phyloP scores from a whole-genome alignment of 2,329 filamentous ascomycete species.

The Cladophialophora psammophila region DNA sequence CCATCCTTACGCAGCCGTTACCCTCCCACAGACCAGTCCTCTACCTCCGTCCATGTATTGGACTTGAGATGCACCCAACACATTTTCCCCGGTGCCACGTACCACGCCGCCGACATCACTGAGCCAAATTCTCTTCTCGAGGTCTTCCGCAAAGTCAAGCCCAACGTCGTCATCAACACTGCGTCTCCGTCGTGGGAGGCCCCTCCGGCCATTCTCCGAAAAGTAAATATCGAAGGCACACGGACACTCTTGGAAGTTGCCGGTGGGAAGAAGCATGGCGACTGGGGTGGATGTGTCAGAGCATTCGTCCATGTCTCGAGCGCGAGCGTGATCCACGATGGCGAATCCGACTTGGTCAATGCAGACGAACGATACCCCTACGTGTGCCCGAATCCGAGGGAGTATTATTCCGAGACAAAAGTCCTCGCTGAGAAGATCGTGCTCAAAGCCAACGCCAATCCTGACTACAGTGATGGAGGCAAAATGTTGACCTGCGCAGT shows the following conservation, averaged over 20 bases:
- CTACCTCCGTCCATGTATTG: constrained; percentile 68
- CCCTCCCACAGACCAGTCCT: constrained; percentile 52
- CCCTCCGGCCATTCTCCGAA: constrained; percentile 70
- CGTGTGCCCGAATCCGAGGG: constrained; percentile 71
- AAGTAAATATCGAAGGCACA: constrained; percentile 90
- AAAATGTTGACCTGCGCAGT: constrained; percentile 79
- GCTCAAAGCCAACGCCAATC: constrained; percentile 72
- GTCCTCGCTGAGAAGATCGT: constrained; percentile 82
- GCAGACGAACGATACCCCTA: constrained; percentile 84
- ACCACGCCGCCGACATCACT: constrained; percentile 81
- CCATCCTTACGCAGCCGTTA: constrained; percentile 50
- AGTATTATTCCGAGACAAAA: constrained; percentile 93
- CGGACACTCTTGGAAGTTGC: constrained; percentile 71
- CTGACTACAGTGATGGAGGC: constrained; percentile 49
- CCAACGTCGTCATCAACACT: constrained; percentile 89
- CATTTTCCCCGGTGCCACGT: constrained; percentile 67
- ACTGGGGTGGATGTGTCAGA: constrained; percentile 68
- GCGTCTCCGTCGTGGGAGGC: constrained; percentile 71
- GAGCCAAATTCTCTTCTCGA: constrained; percentile 66
- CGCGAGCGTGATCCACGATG: constrained; percentile 85
- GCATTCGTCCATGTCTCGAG: constrained; percentile 91
- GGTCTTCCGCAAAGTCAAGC: constrained; percentile 71
- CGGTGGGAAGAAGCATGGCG: constrained; percentile 69
- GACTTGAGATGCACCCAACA: constrained; percentile 76
- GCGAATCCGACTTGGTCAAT: constrained; percentile 77